Conservation (phyloP, 208 protist species). For the Jaenimonas drosophilae region DNA sequence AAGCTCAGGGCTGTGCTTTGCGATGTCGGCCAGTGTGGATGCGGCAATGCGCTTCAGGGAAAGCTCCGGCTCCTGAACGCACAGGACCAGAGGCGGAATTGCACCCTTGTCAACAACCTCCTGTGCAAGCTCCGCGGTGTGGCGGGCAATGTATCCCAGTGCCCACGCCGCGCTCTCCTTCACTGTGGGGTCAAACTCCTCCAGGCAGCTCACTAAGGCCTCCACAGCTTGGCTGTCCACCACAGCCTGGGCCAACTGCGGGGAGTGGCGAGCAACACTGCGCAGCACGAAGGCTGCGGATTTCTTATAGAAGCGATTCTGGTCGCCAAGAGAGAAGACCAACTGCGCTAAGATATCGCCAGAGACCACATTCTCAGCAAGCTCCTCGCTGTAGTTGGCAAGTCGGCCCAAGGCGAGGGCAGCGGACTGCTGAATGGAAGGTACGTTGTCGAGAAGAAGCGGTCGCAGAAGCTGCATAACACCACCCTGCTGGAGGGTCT, state of each 20-base stretch:
- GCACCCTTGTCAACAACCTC: constrained; percentile 95
- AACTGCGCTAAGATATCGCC: constrained; percentile 97
- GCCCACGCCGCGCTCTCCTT: constrained; percentile 98
- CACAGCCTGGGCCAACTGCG: constrained; percentile 95
- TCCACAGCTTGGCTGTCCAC: constrained; percentile 95
- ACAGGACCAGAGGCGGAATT: constrained; percentile 94
- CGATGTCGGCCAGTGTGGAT: constrained; percentile 93
- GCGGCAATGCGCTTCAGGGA: constrained; percentile 95
- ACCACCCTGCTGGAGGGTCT: constrained; percentile 92
- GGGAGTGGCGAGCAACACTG: constrained; percentile 94
- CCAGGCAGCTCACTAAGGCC: constrained; percentile 94
- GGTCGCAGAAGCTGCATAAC: constrained; percentile 97
- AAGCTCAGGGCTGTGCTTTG: constrained; percentile 93
- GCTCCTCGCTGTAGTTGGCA: constrained; percentile 96
- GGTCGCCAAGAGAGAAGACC: constrained; percentile 95
- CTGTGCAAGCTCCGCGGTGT: constrained; percentile 90
- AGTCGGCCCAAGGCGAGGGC: constrained; percentile 97
- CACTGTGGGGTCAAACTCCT: constrained; percentile 97
- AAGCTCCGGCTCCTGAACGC: constrained; percentile 97
- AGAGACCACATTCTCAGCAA: constrained; percentile 95
- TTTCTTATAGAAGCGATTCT: constrained; percentile 98
- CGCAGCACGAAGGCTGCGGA: constrained; percentile 96
- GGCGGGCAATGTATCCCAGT: constrained; percentile 96
- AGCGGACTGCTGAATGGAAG: constrained; percentile 97
- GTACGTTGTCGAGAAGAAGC: constrained; percentile 95